A percentile compares a stretch with the other conserved stretches of the same genome.
These are phyloP conservation scores for Aspergillus novoparasiticus DNA, from an alignment of 2,329 filamentous ascomycete species.

Conservation along the genomic window DNA sequence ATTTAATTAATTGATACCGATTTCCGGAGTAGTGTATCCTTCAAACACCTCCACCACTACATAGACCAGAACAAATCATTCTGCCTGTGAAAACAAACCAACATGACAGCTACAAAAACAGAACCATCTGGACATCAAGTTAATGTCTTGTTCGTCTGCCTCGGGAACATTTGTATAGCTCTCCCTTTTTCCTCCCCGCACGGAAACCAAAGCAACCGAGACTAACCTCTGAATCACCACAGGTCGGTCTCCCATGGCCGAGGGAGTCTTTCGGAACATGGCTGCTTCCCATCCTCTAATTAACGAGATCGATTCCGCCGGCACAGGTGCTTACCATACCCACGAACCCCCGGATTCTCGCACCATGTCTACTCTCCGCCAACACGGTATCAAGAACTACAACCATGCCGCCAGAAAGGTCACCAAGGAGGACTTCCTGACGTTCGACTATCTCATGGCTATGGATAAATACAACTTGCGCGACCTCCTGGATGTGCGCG, in stretches of 20 bases:
- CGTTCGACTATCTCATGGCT: conserved; percentile 90
- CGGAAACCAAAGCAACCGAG: background rate
- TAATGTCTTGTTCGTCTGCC: conserved; percentile 89
- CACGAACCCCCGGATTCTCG: conserved; percentile 77
- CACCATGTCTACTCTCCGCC: conserved; percentile 75
- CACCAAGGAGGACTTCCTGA: conserved; percentile 70
- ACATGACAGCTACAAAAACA: conserved; percentile 26
- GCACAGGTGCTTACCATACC: conserved; percentile 84
- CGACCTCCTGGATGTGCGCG: conserved; percentile 65
- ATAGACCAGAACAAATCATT: background rate
- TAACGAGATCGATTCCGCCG: conserved; percentile 78
- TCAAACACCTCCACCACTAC: background rate
- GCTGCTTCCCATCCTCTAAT: conserved; percentile 63
- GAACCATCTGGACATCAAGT: conserved; percentile 38
- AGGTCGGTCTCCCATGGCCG: conserved; percentile 86
- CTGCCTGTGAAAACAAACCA: background rate
- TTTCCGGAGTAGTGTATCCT: background rate
- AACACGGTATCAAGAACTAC: conserved; percentile 77
- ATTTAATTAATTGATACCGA: background rate
- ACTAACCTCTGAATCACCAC: conserved; percentile 7
- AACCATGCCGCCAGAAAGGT: conserved; percentile 76
- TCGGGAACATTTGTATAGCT: conserved; percentile 84
- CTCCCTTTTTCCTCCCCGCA: conserved; percentile 5
- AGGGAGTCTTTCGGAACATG: conserved; percentile 83
- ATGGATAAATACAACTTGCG: conserved; percentile 87